Evolutionary conservation across 805 yeast species (phyloP).

Genomic region (Zygosaccharomyces siamensis): DNA sequence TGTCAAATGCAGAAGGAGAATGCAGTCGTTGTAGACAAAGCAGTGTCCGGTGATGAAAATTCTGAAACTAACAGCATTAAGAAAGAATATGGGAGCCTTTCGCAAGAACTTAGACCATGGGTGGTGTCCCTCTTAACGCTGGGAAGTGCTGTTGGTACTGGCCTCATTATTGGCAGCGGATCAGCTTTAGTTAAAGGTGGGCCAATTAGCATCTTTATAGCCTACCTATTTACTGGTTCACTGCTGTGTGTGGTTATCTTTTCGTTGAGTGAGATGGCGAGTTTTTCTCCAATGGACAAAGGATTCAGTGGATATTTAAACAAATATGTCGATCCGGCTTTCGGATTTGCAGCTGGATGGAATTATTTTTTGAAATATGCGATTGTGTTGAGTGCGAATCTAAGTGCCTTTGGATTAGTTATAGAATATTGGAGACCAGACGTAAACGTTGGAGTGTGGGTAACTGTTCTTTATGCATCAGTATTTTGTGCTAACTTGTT

Average conservation of each 20-base stretch:
- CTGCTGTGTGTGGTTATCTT: constrained; percentile 45
- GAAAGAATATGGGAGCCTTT: not conserved
- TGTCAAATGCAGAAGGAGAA: not conserved
- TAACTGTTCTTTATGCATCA: constrained; percentile 39
- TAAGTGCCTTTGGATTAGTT: constrained; percentile 50
- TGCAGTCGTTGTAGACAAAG: not conserved
- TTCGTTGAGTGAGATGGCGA: constrained; percentile 53
- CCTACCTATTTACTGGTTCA: constrained; percentile 48
- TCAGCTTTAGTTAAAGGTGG: constrained; percentile 46
- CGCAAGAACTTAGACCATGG: constrained; percentile 1
- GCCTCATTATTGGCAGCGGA: constrained; percentile 54
- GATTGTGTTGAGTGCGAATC: constrained; percentile 48
- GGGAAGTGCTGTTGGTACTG: constrained; percentile 51
- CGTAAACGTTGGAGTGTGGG: constrained; percentile 43
- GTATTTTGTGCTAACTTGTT: constrained; percentile 36
- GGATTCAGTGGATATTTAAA: constrained; percentile 44
- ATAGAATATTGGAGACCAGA: constrained; percentile 43
- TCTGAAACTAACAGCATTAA: not conserved
- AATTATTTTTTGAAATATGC: constrained; percentile 41
- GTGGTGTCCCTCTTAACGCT: constrained; percentile 6
- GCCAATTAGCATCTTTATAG: constrained; percentile 45
- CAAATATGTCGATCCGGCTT: constrained; percentile 29
- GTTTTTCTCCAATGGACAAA: constrained; percentile 39
- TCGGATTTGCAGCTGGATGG: constrained; percentile 44
- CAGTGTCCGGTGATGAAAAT: not conserved